A percentile compares a stretch with the other conserved stretches of the same genome.
Evolutionary conservation across 2,329 filamentous ascomycete species (phyloP).

Genomic region (Aspergillus bombycis): DNA sequence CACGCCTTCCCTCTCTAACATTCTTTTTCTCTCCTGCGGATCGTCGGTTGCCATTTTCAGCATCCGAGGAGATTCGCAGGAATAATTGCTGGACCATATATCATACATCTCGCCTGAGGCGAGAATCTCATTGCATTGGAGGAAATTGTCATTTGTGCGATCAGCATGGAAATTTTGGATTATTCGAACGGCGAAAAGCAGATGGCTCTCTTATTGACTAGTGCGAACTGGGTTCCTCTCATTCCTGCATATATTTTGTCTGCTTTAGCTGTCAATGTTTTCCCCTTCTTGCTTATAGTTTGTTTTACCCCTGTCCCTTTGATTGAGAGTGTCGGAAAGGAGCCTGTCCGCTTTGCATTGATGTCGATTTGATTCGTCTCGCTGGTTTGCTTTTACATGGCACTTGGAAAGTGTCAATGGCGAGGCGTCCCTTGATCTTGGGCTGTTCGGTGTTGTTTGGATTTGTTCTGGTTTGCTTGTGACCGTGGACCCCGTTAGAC

Average conservation of each 20-base stretch:
- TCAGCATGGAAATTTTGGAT: slow-evolving; percentile 12
- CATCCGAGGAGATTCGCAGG: not conserved
- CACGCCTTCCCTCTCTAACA: not conserved
- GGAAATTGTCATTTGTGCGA: slow-evolving; percentile 11
- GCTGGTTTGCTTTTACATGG: not conserved
- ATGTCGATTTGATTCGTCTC: not conserved
- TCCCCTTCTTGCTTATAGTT: slow-evolving; percentile 1
- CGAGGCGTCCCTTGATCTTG: not conserved
- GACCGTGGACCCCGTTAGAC: slow-evolving; percentile 8
- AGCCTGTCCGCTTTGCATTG: not conserved
- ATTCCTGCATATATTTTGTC: not conserved
- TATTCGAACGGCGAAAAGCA: slow-evolving; percentile 14
- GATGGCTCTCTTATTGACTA: slow-evolving; percentile 8
- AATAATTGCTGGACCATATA: slow-evolving; percentile 10
- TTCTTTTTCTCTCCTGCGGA: not conserved
- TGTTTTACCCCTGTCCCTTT: not conserved
- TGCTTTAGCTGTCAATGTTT: slow-evolving; percentile 1
- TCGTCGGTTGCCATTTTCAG: not conserved
- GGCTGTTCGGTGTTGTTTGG: slow-evolving; percentile 6
- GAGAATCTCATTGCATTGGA: slow-evolving; percentile 13
- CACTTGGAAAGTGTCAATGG: not conserved
- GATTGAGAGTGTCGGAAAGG: not conserved
- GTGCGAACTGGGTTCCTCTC: slow-evolving; percentile 4
- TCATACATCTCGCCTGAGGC: slow-evolving; percentile 8
- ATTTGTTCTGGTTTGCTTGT: slow-evolving; percentile 7